Percentiles rank a stretch among this genome's conserved stretches.
Conservation (phyloP, 2,329 filamentous ascomycete species). For the Penicillium sp. region DNA sequence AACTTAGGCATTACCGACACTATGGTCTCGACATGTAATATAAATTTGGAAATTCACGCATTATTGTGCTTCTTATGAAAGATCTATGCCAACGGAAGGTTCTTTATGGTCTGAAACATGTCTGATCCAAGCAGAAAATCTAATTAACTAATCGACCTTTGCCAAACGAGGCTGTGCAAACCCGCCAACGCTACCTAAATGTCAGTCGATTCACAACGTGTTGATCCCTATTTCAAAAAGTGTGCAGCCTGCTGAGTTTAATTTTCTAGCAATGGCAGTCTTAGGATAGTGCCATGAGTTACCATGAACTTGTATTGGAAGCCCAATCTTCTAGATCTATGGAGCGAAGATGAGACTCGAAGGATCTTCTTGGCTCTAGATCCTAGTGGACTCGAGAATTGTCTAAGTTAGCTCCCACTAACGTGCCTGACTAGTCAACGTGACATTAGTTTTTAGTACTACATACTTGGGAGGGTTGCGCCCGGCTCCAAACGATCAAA, state of each 20-base stretch:
- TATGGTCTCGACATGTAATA: background rate
- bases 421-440: background rate
- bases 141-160: background rate
- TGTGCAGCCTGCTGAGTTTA: background rate
- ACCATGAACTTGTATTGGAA: background rate
- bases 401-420: background rate
- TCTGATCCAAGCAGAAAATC: background rate
- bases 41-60: background rate
- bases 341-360: background rate
- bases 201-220: slow-evolving; percentile 7
- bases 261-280: background rate
- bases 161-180: slow-evolving; percentile 17
- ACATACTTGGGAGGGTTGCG: background rate
- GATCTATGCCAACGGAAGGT: background rate
- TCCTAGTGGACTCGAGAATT: background rate
- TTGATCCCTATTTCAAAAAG: slow-evolving; percentile 8
- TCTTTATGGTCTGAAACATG: slow-evolving; percentile 10
- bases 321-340: background rate
- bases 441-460: background rate
- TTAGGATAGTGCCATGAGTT: no score
- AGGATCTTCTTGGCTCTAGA: background rate
- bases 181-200: slow-evolving; percentile 1
- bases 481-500: background rate
- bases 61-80: no score
- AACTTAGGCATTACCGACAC: no score